Evolutionary conservation across 805 yeast genomes (phyloP).

Genomic region (Metschnikowia orientalis): DNA sequence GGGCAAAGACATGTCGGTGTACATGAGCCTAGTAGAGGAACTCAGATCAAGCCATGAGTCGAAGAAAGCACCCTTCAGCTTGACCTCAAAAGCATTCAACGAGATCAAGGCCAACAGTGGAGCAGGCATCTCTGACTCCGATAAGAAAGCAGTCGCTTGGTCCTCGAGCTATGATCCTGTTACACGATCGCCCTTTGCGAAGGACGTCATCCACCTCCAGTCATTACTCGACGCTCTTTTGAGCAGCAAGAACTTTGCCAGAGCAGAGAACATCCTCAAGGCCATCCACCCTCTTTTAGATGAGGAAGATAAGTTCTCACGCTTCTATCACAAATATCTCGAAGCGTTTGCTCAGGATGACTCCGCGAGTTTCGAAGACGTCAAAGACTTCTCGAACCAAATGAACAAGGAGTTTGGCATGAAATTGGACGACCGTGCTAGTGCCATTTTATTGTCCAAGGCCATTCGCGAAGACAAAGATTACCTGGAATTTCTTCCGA

Average conservation of each 20-base stretch:
- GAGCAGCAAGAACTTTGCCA: conserved; percentile 55
- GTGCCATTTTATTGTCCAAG: conserved; percentile 55
- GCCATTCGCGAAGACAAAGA: conserved; percentile 14
- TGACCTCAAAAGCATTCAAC: conserved; percentile 15
- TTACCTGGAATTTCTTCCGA: conserved; percentile 14
- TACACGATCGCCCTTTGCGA: conserved; percentile 42
- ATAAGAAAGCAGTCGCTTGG: conserved; percentile 26
- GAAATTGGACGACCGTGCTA: conserved; percentile 51
- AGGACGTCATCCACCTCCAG: conserved; percentile 65
- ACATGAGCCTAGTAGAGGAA: conserved; percentile 16
- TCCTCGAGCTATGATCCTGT: conserved; percentile 40
- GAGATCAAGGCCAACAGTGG: conserved; percentile 9
- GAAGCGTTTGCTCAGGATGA: conserved; percentile 37
- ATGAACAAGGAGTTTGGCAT: conserved; percentile 23
- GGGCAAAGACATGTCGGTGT: conserved; percentile 10
- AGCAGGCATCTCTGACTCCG: conserved; percentile 10
- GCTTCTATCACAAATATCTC: conserved; percentile 67
- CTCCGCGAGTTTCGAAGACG: conserved; percentile 36
- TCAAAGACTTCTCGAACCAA: conserved; percentile 38
- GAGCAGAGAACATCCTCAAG: conserved; percentile 66
- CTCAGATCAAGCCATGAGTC: conserved; percentile 10
- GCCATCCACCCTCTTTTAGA: conserved; percentile 52
- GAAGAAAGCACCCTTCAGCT: not conserved
- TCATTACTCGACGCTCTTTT: conserved; percentile 75
- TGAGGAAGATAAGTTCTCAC: conserved; percentile 46